A percentile compares a stretch with the other conserved stretches of the same genome.
Conservation (phyloP, 495 filamentous ascomycete genomes). For the Saxophila tyrrhenica region DNA sequence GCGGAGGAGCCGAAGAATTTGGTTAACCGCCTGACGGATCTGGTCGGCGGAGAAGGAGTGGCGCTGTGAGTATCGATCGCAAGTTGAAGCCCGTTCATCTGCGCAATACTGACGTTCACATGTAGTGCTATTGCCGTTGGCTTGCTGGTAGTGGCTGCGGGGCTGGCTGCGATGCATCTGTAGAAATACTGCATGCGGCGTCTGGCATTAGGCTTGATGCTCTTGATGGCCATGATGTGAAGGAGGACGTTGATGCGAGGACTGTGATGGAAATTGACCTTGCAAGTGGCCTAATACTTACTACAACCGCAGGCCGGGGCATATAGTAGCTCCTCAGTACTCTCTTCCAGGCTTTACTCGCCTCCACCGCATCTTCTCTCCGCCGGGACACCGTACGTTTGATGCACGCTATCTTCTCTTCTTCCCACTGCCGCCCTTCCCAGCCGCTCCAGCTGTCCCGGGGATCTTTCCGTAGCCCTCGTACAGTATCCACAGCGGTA, state of each 20-base stretch:
- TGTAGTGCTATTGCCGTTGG: conserved; percentile 1
- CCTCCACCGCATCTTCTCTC: no score
- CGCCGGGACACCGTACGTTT: no score
- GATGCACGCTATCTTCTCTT: background rate
- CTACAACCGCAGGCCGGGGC: no score
- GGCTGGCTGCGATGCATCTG: background rate
- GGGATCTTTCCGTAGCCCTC: conserved; percentile 37
- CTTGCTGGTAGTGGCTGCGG: background rate
- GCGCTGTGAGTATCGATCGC: background rate
- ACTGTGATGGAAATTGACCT: no score
- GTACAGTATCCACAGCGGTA: conserved; percentile 63
- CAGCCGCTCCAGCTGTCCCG: background rate
- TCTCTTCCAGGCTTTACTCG: no score
- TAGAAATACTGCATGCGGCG: background rate
- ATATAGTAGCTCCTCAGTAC: no score
- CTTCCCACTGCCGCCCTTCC: background rate
- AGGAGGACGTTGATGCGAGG: background rate
- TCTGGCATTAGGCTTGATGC: background rate
- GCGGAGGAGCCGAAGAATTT: background rate
- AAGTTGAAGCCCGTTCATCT: background rate
- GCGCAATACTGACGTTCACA: background rate
- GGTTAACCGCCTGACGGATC: background rate
- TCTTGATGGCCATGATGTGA: background rate
- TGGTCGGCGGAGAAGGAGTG: background rate
- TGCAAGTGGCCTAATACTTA: no score